Base-by-base conservation (phyloP, 352 stramenopile species). In the Globisporangium cylindrosporum region DNA sequence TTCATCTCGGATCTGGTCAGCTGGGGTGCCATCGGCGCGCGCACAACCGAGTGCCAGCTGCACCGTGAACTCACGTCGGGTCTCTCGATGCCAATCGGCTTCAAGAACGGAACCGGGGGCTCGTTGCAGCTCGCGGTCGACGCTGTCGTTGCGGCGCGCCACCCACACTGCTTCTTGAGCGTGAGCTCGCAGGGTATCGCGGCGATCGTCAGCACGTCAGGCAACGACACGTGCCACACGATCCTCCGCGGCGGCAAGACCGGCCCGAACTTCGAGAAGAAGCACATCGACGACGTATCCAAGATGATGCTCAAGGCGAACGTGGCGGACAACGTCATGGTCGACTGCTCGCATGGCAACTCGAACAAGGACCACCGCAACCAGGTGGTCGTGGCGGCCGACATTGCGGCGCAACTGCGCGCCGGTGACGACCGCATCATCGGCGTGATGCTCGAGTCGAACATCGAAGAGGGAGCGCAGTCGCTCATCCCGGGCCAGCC, bases 331-430 rank as follows among this genome's bases (percentile, higher is more conserved):
- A 94, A 94, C 70, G 71, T 97, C 55, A 97, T 97, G 90, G 77
- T 97, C 34, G 90, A 97, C 83, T 97, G 88, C 78, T 95, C 86
- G 74, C 90, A 97, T 73, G 89, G 90, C 68, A 97, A 97, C 82
- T 94, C 86, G 71, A 84, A 81, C 73, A 97, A 96, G 80, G 83
- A 94, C 71, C 84, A 93, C 80, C 89, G 86, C 67, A 97, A 97
- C 73, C 90, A 97, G 70, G 80, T 84, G 27, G 68, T 79, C 27
- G 89, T 96, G 46, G 86, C 88, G 0, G 80, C 76, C 18, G 79
- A 93, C 62, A 81, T 97, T 43, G 86, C 67, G 12, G 61, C 81
- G 70, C 89, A 96, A 75, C 75, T 97, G 29, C 79, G 84, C 38
- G 51, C 69, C 0, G 90, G 90, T 66, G 86, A 95, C 68, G 77